phyloP scores from a whole-genome alignment of 768 basidiomycete species.

The Macrolepiota albuminosa region DNA sequence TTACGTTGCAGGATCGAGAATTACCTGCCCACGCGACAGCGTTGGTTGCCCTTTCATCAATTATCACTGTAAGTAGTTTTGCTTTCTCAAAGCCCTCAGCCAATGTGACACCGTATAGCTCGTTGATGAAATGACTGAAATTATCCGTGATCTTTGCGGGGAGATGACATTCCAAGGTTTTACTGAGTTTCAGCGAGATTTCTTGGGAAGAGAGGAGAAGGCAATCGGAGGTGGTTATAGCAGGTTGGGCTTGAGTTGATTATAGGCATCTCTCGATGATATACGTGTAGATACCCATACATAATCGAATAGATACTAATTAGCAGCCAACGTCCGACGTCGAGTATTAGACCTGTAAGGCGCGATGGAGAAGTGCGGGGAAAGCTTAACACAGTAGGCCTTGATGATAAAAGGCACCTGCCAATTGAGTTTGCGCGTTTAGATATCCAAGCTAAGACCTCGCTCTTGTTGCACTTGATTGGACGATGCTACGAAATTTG shows the following conservation, averaged over 20 bases:
- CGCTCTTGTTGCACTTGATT: no score
- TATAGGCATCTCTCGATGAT: background rate
- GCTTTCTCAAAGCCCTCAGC: background rate
- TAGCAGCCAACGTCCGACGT: background rate
- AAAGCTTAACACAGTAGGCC: background rate
- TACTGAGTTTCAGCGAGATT: conserved; percentile 31
- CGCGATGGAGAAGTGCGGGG: conserved; percentile 2
- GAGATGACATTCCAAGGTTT: conserved; percentile 37
- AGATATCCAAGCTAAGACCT: no score
- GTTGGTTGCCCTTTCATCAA: conserved; percentile 33
- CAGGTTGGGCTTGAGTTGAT: conserved; percentile 7
- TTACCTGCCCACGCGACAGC: conserved; percentile 41
- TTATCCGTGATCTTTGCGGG: conserved; percentile 36
- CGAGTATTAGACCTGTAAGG: background rate
- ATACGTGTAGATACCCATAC: background rate
- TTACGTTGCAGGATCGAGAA: conserved; percentile 30
- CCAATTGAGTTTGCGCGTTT: background rate
- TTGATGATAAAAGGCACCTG: background rate
- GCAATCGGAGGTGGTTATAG: conserved; percentile 23
- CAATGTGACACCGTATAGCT: conserved; percentile 20
- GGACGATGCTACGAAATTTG: background rate
- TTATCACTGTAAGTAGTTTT: conserved; percentile 29
- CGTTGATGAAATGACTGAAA: conserved; percentile 35
- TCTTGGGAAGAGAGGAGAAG: conserved; percentile 32
- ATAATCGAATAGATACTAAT: background rate